Base-by-base conservation (phyloP, 129 eudicot genomes). In the Ambrosia trifida region DNA sequence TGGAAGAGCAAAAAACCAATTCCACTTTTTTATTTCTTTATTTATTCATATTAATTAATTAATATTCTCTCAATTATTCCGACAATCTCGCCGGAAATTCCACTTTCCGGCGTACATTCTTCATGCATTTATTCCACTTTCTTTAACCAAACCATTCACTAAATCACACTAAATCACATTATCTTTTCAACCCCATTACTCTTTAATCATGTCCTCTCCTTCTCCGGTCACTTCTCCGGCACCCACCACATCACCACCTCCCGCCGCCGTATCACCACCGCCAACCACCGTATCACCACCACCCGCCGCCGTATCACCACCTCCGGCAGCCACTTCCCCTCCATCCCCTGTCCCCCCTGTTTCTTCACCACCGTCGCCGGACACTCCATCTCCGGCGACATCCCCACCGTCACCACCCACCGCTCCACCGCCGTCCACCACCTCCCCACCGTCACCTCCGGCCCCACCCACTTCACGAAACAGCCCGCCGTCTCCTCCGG, bases 171-270 rank as follows among this genome's bases (percentile, higher is more conserved):
- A 11, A 69, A 70, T 69, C 46, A 24, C 47, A 33, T 32, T 17
- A 13, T 76, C 19, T 4, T 56, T 45, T 8, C 4, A 57, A 67
- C 75, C 36, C 4, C 4, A 16, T 16, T 20, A 31, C 11, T 20
- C 14, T 3, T 33, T 66, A 47, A 78, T 18, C 66, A 88, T 85
- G 87, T 82, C 95, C n/a, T 67, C 91, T 6, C 86, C 91, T 53
- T 69, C 96, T 73, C 96, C 96, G 87, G 91, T 70, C 14, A 66
- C 79, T 5, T 77, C 96, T 41, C 90, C 91, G 70, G 80, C 88
- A 8, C 86, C 95, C 1, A 59, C 65, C 5, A 57, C 95, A 19
- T 4, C 88, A 64, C 62, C 83, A 2, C 16, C 81, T 3, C 35
- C 82, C 30, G 68, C 94, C 69, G 4, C 95, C 11, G 5, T 87